These are phyloP conservation scores for Acanthamoeba culbertsoni DNA, from an alignment of 208 protist genomes.

Conservation along the genomic window DNA sequence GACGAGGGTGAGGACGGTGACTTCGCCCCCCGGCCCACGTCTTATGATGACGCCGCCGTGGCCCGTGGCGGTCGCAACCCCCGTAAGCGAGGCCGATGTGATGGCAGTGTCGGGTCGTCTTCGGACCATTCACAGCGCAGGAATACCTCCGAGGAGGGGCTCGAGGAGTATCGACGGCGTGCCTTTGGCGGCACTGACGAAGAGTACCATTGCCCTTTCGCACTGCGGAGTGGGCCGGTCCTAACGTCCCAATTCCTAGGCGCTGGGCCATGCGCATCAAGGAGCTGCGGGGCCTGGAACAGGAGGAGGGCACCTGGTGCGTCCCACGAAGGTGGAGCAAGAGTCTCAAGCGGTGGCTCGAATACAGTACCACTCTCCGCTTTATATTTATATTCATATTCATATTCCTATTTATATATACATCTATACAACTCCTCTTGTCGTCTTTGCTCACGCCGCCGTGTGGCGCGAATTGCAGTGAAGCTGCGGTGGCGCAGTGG, in stretches of 20 bases:
- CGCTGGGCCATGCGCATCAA: not conserved
- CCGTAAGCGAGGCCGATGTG: not conserved
- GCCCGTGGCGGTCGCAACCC: no score
- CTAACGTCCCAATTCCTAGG: not conserved
- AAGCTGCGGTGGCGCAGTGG: not conserved
- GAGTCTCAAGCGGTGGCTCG: not conserved
- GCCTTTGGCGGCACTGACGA: not conserved
- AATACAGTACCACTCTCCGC: constrained; percentile 10
- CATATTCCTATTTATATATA: no score
- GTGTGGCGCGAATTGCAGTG: not conserved
- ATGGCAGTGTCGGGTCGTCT: no score
- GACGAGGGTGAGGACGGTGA: not conserved
- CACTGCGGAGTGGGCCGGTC: not conserved
- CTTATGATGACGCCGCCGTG: no score
- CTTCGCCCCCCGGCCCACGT: no score
- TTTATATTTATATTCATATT: no score
- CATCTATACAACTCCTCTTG: no score
- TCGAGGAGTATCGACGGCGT: not conserved
- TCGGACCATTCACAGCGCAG: no score
- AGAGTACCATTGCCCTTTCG: not conserved
- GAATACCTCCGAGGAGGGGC: not conserved
- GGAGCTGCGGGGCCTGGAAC: not conserved
- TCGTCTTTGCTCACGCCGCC: no score
- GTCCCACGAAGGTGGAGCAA: not conserved
- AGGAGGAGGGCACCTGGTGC: not conserved